phyloP scores from a whole-genome alignment of 306 rosid species.

The Quercus alba region DNA sequence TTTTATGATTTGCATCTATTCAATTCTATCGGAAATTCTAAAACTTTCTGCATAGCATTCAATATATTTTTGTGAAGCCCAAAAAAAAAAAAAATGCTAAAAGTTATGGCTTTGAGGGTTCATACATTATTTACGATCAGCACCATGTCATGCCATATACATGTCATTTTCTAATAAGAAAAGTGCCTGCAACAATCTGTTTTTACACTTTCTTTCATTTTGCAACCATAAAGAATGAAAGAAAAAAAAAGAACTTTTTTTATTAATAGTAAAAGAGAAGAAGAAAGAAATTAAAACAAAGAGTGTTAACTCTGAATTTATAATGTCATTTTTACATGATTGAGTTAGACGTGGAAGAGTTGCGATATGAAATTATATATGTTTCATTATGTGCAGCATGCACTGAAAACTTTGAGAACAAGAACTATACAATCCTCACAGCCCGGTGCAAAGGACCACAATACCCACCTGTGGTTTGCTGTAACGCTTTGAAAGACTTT shows the following conservation, averaged over 20 bases:
- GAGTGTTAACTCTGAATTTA: neutral
- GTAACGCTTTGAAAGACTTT: slow-evolving; percentile 77
- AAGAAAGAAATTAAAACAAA: neutral
- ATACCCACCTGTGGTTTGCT: slow-evolving; percentile 61
- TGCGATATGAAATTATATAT: neutral
- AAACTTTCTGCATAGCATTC: too few species aligned
- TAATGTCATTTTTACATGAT: neutral
- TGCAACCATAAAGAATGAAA: neutral
- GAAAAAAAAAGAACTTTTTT: neutral
- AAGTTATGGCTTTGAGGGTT: too few species aligned
- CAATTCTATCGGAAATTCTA: too few species aligned
- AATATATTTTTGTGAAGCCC: too few species aligned
- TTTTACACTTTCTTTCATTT: neutral
- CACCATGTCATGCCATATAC: too few species aligned
- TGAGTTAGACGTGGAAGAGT: neutral
- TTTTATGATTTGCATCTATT: too few species aligned
- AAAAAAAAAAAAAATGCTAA: too few species aligned
- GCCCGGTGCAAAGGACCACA: slow-evolving; percentile 90
- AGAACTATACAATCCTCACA: slow-evolving; percentile 80
- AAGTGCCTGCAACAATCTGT: too few species aligned
- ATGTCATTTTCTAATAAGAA: too few species aligned
- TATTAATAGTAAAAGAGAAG: too few species aligned
- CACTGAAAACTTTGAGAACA: slow-evolving; percentile 48
- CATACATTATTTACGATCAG: too few species aligned
- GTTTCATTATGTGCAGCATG: slow-evolving; percentile 50